Evolutionary conservation across 768 basidiomycete genomes (phyloP), one percentile per base, ranked within the genome.

Genomic region (Termitomyces sp.): DNA sequence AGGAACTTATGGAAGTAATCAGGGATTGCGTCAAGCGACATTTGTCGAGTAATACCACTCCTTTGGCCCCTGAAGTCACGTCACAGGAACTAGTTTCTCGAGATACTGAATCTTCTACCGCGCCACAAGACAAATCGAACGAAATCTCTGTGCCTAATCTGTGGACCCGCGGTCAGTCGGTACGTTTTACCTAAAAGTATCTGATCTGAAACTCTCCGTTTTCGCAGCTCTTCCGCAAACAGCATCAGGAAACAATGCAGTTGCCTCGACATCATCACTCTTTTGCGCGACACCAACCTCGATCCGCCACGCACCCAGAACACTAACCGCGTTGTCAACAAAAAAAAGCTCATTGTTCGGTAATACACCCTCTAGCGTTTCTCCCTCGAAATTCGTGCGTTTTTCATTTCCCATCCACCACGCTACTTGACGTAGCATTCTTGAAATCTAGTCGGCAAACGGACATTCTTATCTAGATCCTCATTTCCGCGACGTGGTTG

Each of bases 1-100:
- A 78, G 58, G 90, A 90, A 63, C 70, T 91, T 40, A 68, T 87
- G 37, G 78, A 79, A 38, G 75, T 81, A n/a, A 79, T 95, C 26
- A 77, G 74, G 50, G 73, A 72, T 11, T 77, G 79, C 10, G 66
- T 83, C 19, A 74, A 73, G 60, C 62, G 59, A 40, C 69, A 70
- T 37, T 49, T 70, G 48, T 59, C 58, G n/a, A 54, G 47, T 19
- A 24, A 24, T 34, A 26, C 60, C 19, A 19, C 54, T 32, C 26
- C 55, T 22, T 47, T 37, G 12, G n/a, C 28, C 12, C 37, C 57
- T 26, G 22, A 24, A 44, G n/a, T 38, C 11, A 26, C 15, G 11
- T 19, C 35, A 17, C 43, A 51, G 10, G 32, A 2, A 7, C 22
- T 51, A 15, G 21, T 22, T 22, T 22, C 21, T 5, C 30, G 47